These are phyloP conservation scores for Yarrowia sp. DNA, from an alignment of 805 yeast species.

Conservation along the genomic window DNA sequence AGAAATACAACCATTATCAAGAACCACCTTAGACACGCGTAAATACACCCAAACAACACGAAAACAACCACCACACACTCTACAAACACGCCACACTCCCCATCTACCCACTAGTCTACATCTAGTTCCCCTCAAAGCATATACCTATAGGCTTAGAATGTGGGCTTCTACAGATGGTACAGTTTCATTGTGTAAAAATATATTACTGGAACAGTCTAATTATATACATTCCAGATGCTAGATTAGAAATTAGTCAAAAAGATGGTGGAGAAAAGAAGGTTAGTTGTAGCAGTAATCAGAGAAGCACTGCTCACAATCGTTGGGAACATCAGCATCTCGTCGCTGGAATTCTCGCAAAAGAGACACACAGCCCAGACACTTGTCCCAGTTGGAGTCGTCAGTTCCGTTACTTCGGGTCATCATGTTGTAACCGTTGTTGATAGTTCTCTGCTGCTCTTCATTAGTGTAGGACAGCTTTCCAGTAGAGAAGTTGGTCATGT, in stretches of 20 bases:
- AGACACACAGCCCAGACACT: slow-evolving; percentile 81
- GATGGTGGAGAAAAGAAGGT: background rate
- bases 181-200: too few species aligned
- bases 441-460: slow-evolving; percentile 57
- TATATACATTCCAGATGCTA: slow-evolving; percentile 13
- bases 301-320: slow-evolving; percentile 72
- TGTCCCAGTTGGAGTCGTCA: slow-evolving; percentile 63
- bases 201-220: background rate
- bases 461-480: slow-evolving; percentile 61
- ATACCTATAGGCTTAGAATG: too few species aligned
- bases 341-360: slow-evolving; percentile 76
- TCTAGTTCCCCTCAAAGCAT: too few species aligned
- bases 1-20: too few species aligned
- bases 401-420: slow-evolving; percentile 66
- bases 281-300: slow-evolving; percentile 67
- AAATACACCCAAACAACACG: too few species aligned
- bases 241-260: background rate
- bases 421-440: slow-evolving; percentile 72
- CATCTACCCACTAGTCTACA: too few species aligned
- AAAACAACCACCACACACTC: too few species aligned
- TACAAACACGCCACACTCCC: too few species aligned
- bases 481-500: slow-evolving; percentile 67
- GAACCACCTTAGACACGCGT: too few species aligned
- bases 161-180: too few species aligned
- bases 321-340: slow-evolving; percentile 45